phyloP scores from a whole-genome alignment of 2,329 filamentous ascomycete genomes.

The Cladophialophora carrionii region DNA sequence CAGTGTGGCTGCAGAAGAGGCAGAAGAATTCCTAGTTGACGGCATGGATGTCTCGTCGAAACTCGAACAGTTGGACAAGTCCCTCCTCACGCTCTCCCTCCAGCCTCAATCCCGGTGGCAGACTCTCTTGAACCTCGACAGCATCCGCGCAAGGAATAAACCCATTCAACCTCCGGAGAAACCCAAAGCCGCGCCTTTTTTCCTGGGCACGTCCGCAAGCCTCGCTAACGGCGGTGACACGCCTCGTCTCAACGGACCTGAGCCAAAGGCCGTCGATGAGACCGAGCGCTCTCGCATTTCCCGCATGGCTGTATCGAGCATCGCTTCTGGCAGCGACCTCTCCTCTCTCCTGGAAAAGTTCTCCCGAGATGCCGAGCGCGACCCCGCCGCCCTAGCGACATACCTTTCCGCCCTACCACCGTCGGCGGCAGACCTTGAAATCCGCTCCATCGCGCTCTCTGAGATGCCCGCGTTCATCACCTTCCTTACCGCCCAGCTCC shows the following conservation, averaged over 20 bases:
- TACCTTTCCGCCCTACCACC: conserved; percentile 81
- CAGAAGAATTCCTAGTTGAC: conserved; percentile 52
- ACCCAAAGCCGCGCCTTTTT: conserved; percentile 94
- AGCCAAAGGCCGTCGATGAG: conserved; percentile 42
- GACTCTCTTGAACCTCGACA: conserved; percentile 85
- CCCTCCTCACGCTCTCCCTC: conserved; percentile 85
- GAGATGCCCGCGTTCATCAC: conserved; percentile 79
- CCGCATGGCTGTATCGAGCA: conserved; percentile 56
- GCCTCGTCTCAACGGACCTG: conserved; percentile 36
- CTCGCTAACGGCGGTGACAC: conserved; percentile 34
- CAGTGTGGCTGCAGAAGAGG: conserved; percentile 39
- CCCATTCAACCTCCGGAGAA: conserved; percentile 88
- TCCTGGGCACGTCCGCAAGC: conserved; percentile 69
- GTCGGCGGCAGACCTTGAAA: conserved; percentile 84
- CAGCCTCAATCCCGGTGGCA: conserved; percentile 93
- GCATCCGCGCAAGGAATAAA: conserved; percentile 90
- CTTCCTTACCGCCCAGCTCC: conserved; percentile 74
- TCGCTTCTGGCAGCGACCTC: background rate
- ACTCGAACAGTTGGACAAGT: conserved; percentile 76
- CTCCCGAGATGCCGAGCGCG: conserved; percentile 42
- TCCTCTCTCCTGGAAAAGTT: conserved; percentile 11
- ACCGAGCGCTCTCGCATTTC: conserved; percentile 68
- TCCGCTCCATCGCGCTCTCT: conserved; percentile 76
- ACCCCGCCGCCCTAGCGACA: conserved; percentile 71
- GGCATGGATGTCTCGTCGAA: conserved; percentile 53